Evolutionary conservation across 1,284 basidiomycete species (phyloP).

Genomic region (Amylostereum areolatum): DNA sequence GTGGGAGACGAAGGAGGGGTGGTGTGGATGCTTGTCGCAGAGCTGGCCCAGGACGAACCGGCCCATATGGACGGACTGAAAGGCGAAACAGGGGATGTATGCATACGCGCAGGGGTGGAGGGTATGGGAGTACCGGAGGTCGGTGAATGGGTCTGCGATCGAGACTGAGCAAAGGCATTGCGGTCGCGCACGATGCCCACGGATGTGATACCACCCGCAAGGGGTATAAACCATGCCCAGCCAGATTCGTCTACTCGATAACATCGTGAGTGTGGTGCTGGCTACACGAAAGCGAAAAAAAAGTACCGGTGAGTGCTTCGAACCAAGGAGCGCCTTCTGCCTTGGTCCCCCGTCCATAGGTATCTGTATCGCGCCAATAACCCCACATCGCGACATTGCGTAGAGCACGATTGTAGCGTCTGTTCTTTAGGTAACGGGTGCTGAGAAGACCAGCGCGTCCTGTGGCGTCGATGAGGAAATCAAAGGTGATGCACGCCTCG

Average conservation of each 20-base stretch:
- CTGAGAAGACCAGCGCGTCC: slow-evolving; percentile 65
- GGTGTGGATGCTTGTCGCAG: slow-evolving; percentile 22
- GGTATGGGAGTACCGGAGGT: too few relatives aligned
- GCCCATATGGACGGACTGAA: too few relatives aligned
- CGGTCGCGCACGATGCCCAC: slow-evolving; percentile 70
- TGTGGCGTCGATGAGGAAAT: slow-evolving; percentile 64
- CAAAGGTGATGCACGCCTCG: slow-evolving; percentile 48
- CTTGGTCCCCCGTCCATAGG: slow-evolving; percentile 49
- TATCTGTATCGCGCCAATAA: slow-evolving; percentile 55
- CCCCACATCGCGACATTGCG: slow-evolving; percentile 76
- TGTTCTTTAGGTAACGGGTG: slow-evolving; percentile 59
- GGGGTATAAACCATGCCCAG: slow-evolving; percentile 76
- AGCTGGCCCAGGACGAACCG: slow-evolving; percentile 43
- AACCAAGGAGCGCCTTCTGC: slow-evolving; percentile 54
- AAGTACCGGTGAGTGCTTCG: slow-evolving; percentile 61
- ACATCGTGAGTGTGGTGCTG: too few relatives aligned
- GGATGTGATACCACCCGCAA: slow-evolving; percentile 63
- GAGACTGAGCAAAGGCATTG: slow-evolving; percentile 21
- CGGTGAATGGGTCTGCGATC: slow-evolving; percentile 26
- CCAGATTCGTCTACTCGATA: slow-evolving; percentile 59
- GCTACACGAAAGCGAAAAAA: too few relatives aligned
- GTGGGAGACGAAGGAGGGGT: too few relatives aligned
- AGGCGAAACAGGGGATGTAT: too few relatives aligned
- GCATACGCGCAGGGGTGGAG: too few relatives aligned
- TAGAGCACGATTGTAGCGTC: slow-evolving; percentile 60